Conservation (phyloP, 2,329 filamentous ascomycete species). For the Fusarium cyanostomum region DNA sequence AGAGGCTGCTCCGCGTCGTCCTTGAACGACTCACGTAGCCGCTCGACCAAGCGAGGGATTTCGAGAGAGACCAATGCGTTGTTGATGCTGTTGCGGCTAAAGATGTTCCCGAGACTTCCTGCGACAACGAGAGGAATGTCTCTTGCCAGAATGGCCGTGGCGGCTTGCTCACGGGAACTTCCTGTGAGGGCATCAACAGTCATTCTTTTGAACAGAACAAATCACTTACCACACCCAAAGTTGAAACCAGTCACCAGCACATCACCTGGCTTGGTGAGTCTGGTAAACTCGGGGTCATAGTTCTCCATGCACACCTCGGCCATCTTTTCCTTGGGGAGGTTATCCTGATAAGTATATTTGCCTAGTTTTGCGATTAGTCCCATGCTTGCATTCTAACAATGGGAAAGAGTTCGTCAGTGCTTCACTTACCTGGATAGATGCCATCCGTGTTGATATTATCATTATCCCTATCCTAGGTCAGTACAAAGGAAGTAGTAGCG, state of each 20-base stretch:
- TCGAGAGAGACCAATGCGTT: constrained; percentile 80
- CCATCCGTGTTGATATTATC: constrained; percentile 81
- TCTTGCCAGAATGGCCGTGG: constrained; percentile 85
- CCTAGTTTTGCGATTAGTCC: constrained; percentile 45
- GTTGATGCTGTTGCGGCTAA: constrained; percentile 80
- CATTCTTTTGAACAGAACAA: too few species aligned
- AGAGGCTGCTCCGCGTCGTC: constrained; percentile 60
- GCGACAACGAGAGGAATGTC: constrained; percentile 82
- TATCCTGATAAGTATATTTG: constrained; percentile 92
- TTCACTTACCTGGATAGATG: constrained; percentile 83
- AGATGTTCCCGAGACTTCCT: constrained; percentile 87
- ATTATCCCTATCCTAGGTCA: too few species aligned
- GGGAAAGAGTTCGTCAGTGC: too few species aligned
- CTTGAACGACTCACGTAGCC: constrained; percentile 70
- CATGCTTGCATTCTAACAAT: too few species aligned
- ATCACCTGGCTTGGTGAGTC: constrained; percentile 73
- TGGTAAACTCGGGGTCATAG: constrained; percentile 79
- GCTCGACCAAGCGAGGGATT: constrained; percentile 70
- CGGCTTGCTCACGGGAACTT: constrained; percentile 78
- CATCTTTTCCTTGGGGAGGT: constrained; percentile 80
- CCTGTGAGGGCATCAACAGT: too few species aligned
- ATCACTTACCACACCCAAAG: constrained; percentile 91
- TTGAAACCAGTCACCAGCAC: constrained; percentile 89
- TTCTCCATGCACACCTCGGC: constrained; percentile 93
- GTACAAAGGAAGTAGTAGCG: too few species aligned